Base-by-base conservation (phyloP, 495 filamentous ascomycete species). In the Annulohypoxylon nitens region DNA sequence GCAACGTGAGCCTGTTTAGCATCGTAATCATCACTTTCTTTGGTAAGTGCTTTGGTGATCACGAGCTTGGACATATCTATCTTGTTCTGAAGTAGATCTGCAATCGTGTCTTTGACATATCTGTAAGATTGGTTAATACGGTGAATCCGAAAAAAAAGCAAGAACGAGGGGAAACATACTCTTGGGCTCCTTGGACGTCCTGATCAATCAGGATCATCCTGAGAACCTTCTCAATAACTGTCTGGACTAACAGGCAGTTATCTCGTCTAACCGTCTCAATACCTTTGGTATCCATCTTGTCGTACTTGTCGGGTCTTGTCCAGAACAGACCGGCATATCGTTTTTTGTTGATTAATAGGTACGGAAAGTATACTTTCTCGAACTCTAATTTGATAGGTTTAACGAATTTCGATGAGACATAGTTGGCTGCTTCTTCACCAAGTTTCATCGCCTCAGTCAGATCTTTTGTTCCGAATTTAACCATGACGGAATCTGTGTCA, bases 221-320 rank as follows among this genome's bases (percentile, higher is more conserved):
- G 71, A 99, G 83, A 5, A 97, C 93, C 14, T 96, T 99, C 81
- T 99, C 96, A 76, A 99, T 98, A 68, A 98, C 97, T 47, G 92
- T 97, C 77, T 97, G 94, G 9, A 98, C 96, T 36, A 99, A 83
- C 54, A 94, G 84, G 78, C 96, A 99, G 78, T 99, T 99, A 78
- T 99, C 96, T 86, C 96, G 86, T 36, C 96, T 89, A 48, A 99
- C 97, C 5, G 96, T 99, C 82, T 99, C 96, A 73, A 99, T 98
- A 85, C 96, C 96, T 80, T 99, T 99, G 74, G 92, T 97, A 78
- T 99, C 96, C 97, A 99, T 98, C 86, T 99, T 99, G 85, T 99
- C 96, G 74, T 90, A 94, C 79, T 97, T 97, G n/a, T 93, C 88
- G 0, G 96, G 88, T 51, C 91, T 94, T 18, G 97, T 98, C 94